These are phyloP conservation scores for Xylaria sp. DNA, from an alignment of 2,329 filamentous ascomycete species.

Conservation along the genomic window DNA sequence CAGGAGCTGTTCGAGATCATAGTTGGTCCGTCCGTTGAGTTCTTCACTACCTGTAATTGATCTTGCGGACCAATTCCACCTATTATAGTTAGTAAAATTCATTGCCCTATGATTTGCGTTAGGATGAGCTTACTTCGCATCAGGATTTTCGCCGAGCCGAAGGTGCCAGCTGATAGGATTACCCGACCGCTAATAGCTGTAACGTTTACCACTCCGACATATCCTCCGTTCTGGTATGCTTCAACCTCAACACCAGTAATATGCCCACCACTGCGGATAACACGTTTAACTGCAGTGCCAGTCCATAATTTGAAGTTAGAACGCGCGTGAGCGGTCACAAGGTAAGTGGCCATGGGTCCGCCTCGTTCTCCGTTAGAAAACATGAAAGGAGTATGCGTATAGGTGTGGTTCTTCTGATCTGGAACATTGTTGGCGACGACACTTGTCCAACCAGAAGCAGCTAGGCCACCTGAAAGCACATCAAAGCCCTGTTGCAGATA, in stretches of 20 bases:
- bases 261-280: constrained; percentile 71
- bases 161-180: constrained; percentile 74
- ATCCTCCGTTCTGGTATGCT: constrained; percentile 63
- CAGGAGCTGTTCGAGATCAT: constrained; percentile 64
- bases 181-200: constrained; percentile 71
- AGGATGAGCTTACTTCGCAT: constrained; percentile 63
- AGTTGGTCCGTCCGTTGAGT: constrained; percentile 60
- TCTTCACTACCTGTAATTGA: constrained; percentile 65
- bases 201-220: constrained; percentile 69
- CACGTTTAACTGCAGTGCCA: constrained; percentile 73
- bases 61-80: constrained; percentile 71
- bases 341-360: constrained; percentile 77
- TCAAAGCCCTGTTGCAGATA: constrained; percentile 76
- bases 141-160: constrained; percentile 76
- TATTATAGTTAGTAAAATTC: constrained; percentile 37
- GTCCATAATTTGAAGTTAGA: constrained; percentile 75
- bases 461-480: constrained; percentile 69
- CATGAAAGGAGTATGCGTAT: constrained; percentile 74
- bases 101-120: neutral
- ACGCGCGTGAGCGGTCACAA: constrained; percentile 68
- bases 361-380: constrained; percentile 73
- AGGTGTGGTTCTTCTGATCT: constrained; percentile 73
- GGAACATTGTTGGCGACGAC: constrained; percentile 70
- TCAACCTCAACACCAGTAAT: constrained; percentile 77
- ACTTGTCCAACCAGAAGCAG: constrained; percentile 69